phyloP scores from a whole-genome alignment of 768 basidiomycete species.

The Cyclocybe aegerita region DNA sequence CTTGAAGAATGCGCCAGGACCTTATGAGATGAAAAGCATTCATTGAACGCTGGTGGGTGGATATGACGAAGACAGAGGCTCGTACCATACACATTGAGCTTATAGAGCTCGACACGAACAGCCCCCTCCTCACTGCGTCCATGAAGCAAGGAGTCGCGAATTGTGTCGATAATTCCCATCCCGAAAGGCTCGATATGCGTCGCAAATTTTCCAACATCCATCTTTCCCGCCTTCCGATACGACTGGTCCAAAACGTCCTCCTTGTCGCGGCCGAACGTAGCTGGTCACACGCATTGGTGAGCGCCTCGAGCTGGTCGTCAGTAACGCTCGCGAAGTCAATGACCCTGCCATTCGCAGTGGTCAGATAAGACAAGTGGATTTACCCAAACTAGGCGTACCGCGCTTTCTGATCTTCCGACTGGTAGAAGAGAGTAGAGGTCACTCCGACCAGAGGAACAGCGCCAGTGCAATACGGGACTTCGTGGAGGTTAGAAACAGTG shows the following conservation, averaged over 20 bases:
- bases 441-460: constrained; percentile 3
- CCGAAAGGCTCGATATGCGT: constrained; percentile 25
- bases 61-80: too few relatives aligned
- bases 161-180: constrained; percentile 18
- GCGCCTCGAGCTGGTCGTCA: constrained; percentile 16
- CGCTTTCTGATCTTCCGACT: background rate
- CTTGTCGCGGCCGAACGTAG: constrained; percentile 36
- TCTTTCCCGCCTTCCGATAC: constrained; percentile 46
- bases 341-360: background rate
- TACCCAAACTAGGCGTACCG: background rate
- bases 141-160: constrained; percentile 20
- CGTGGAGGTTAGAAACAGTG: background rate
- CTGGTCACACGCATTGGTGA: constrained; percentile 36
- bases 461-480: constrained; percentile 10
- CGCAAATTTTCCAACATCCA: constrained; percentile 35
- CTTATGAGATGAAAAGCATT: constrained; percentile 7
- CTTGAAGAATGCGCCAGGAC: constrained; percentile 41
- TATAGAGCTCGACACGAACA: constrained; percentile 37
- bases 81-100: constrained; percentile 46
- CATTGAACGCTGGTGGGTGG: background rate
- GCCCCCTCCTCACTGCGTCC: constrained; percentile 7
- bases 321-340: background rate
- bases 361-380: background rate
- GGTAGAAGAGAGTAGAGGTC: constrained; percentile 8
- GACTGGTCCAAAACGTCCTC: constrained; percentile 41